phyloP scores from a whole-genome alignment of 805 yeast species.

The Millerozyma miso region DNA sequence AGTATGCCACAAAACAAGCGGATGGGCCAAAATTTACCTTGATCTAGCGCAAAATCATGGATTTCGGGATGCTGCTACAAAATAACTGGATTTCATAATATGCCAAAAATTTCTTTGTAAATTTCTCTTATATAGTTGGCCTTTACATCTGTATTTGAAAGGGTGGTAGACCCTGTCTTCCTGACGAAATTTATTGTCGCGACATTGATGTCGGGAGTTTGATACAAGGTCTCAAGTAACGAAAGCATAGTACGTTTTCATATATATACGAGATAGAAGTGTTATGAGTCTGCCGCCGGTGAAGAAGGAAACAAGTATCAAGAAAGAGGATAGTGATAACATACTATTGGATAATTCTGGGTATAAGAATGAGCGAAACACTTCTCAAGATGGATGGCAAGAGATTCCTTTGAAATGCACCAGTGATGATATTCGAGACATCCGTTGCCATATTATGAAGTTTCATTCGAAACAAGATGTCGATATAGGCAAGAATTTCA shows the following conservation, averaged over 20 bases:
- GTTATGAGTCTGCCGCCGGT: conserved; percentile 24
- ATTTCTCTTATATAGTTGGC: too few relatives aligned
- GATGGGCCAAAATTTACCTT: too few relatives aligned
- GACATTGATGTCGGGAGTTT: neutral
- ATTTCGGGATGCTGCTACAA: too few relatives aligned
- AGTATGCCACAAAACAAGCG: too few relatives aligned
- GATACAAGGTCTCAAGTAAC: neutral
- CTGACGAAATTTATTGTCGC: too few relatives aligned
- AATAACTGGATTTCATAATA: too few relatives aligned
- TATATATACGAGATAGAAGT: neutral
- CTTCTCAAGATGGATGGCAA: conserved; percentile 35
- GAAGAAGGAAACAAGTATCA: conserved; percentile 25
- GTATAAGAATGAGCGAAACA: conserved; percentile 1
- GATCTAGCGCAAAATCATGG: too few relatives aligned
- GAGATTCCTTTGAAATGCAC: conserved; percentile 66
- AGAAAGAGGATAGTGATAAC: conserved; percentile 15
- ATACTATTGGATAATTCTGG: conserved; percentile 1
- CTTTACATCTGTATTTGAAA: too few relatives aligned
- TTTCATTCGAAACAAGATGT: conserved; percentile 72
- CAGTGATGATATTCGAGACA: conserved; percentile 63
- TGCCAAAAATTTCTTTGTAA: too few relatives aligned
- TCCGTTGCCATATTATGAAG: conserved; percentile 75
- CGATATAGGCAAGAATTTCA: conserved; percentile 68
- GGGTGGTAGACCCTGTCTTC: too few relatives aligned
- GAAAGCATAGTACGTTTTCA: neutral